Evolutionary conservation across 441 rosid species (phyloP).

Genomic region (Syzygium syzygioides): DNA sequence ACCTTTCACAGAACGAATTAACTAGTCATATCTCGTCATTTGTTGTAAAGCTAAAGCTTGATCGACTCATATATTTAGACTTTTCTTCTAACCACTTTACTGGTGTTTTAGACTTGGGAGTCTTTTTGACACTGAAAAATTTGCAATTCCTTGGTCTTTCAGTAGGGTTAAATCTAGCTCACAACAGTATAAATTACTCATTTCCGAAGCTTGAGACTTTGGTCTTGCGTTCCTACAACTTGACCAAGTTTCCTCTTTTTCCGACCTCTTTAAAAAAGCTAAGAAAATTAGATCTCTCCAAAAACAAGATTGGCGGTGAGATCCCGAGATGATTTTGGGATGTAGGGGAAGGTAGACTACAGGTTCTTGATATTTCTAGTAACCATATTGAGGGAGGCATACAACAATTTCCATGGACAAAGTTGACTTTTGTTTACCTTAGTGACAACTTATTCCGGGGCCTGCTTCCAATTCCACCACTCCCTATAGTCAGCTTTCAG

Average conservation of each 20-base stretch:
- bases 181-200: not conserved
- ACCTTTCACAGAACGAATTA: not conserved
- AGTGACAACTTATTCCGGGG: not conserved
- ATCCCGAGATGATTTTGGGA: not conserved
- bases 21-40: not conserved
- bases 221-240: not conserved
- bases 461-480: not conserved
- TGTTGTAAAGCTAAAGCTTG: not conserved
- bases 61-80: not conserved
- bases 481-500: rapidly evolving
- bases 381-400: not conserved
- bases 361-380: rapidly evolving
- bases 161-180: not conserved
- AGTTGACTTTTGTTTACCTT: rapidly evolving
- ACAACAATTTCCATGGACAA: not conserved
- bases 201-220: not conserved
- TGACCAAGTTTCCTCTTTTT: not conserved
- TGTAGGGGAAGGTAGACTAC: not conserved
- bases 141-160: rapidly evolving
- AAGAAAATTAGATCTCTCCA: not conserved
- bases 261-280: not conserved
- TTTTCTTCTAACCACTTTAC: not conserved
- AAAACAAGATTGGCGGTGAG: not conserved
- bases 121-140: not conserved
- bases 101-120: not conserved